Evolutionary conservation across 2,329 filamentous ascomycete genomes (phyloP).

Genomic region (Chaetomium olivaceum): DNA sequence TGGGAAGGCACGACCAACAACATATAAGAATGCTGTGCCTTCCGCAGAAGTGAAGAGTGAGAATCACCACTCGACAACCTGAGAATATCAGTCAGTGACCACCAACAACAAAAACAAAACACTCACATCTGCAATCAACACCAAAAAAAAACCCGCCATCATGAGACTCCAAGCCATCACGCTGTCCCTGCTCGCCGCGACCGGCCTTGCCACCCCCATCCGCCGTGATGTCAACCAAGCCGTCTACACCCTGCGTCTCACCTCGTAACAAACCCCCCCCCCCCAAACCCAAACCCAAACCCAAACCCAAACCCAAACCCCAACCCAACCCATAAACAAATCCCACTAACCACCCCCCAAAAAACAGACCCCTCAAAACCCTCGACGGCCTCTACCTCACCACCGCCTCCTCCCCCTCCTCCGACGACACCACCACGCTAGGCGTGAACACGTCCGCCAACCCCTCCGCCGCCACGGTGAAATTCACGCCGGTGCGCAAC

Average conservation of each 20-base stretch:
- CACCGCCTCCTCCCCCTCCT: conserved; percentile 11
- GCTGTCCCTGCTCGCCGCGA: conserved; percentile 25
- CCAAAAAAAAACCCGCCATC: conserved; percentile 15
- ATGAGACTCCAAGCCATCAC: conserved; percentile 33
- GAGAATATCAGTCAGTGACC: background rate
- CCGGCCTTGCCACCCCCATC: conserved; percentile 27
- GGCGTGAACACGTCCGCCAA: conserved; percentile 37
- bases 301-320: background rate
- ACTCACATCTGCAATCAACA: background rate
- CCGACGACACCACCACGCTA: conserved; percentile 35
- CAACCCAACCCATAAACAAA: background rate
- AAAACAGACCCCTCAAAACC: conserved; percentile 18
- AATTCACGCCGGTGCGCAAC: conserved; percentile 38
- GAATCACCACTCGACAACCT: background rate
- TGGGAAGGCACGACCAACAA: background rate
- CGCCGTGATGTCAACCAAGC: conserved; percentile 17
- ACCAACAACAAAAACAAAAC: background rate
- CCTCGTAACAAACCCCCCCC: conserved; percentile 27
- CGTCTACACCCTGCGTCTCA: conserved; percentile 31
- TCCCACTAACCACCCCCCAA: background rate
- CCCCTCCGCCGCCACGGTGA: conserved; percentile 13
- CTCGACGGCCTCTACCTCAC: conserved; percentile 41
- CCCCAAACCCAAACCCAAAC: background rate
- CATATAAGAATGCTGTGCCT: conserved; percentile 12
- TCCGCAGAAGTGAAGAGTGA: background rate